Conservation (phyloP, 1,284 basidiomycete genomes). For the Lentinus polychrous region DNA sequence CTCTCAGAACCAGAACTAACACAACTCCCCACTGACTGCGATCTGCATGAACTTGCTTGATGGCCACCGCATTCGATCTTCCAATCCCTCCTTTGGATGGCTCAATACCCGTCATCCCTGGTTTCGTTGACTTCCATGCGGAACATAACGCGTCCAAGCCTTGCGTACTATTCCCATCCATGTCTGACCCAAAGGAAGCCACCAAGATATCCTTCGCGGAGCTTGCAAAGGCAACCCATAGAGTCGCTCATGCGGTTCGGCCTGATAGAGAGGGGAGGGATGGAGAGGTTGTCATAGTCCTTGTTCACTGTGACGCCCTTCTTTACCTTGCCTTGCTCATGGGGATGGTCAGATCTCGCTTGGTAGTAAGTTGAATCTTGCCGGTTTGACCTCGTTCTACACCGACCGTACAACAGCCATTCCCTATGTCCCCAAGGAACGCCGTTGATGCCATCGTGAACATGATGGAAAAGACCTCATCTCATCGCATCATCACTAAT, state of each 20-base stretch:
- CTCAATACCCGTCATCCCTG: conserved; percentile 9
- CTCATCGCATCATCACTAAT: conserved; percentile 8
- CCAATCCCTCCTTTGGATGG: conserved; percentile 13
- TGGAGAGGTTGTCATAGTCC: conserved; percentile 24
- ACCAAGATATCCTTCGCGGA: conserved; percentile 12
- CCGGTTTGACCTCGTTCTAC: neutral
- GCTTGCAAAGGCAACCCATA: conserved; percentile 24
- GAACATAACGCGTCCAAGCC: conserved; percentile 25
- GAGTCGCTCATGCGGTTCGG: conserved; percentile 25
- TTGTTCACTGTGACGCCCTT: conserved; percentile 25
- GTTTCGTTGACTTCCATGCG: conserved; percentile 27
- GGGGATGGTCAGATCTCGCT: conserved; percentile 25
- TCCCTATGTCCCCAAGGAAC: conserved; percentile 12
- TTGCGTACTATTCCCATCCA: conserved; percentile 9
- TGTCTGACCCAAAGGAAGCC: neutral
- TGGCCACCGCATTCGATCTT: neutral
- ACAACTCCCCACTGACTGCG: too few relatives aligned
- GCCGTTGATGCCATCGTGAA: conserved; percentile 5
- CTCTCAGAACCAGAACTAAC: too few relatives aligned
- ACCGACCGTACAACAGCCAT: conserved; percentile 21
- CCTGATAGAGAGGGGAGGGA: conserved; percentile 17
- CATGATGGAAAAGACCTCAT: conserved; percentile 9
- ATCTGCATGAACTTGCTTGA: neutral
- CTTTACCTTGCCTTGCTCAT: conserved; percentile 24
- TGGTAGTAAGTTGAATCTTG: conserved; percentile 18